Conservation (phyloP, 495 filamentous ascomycete genomes). For the Clohesyomyces aquaticus region DNA sequence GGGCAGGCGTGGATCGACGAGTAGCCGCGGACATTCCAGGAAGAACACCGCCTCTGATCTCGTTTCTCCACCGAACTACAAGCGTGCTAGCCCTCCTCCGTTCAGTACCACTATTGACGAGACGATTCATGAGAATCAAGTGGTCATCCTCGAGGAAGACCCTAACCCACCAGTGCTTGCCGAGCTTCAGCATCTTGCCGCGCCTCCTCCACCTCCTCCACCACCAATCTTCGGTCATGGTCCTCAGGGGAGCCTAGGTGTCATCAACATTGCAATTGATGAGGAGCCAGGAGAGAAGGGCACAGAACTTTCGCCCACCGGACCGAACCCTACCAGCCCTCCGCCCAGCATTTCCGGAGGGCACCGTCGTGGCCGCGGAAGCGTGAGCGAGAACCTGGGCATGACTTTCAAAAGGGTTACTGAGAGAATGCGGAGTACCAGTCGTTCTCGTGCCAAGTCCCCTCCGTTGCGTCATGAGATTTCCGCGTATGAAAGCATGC, state of each 20-base stretch:
- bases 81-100: slow-evolving; percentile 35
- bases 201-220: slow-evolving; percentile 68
- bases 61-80: slow-evolving; percentile 29
- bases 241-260: slow-evolving; percentile 36
- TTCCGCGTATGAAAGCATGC: slow-evolving; percentile 47
- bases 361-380: slow-evolving; percentile 47
- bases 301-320: slow-evolving; percentile 25
- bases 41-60: slow-evolving; percentile 39
- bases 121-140: slow-evolving; percentile 55
- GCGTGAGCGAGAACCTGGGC: slow-evolving; percentile 48
- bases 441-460: slow-evolving; percentile 46
- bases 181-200: slow-evolving; percentile 82
- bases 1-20: slow-evolving; percentile 35
- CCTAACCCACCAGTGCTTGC: slow-evolving; percentile 62
- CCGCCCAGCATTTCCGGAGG: slow-evolving; percentile 21
- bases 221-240: slow-evolving; percentile 54
- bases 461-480: slow-evolving; percentile 37
- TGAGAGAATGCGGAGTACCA: slow-evolving; percentile 49
- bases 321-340: slow-evolving; percentile 30
- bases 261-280: slow-evolving; percentile 51
- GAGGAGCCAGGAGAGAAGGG: slow-evolving; percentile 29
- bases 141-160: slow-evolving; percentile 45
- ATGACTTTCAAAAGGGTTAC: slow-evolving; percentile 45
- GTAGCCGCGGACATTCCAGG: slow-evolving; percentile 33
- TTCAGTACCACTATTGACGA: slow-evolving; percentile 64